A percentile compares a stretch with the other conserved stretches of the same genome.
Conservation (phyloP, 1,284 basidiomycete genomes). For the Tilletiopsis washingtonensis region DNA sequence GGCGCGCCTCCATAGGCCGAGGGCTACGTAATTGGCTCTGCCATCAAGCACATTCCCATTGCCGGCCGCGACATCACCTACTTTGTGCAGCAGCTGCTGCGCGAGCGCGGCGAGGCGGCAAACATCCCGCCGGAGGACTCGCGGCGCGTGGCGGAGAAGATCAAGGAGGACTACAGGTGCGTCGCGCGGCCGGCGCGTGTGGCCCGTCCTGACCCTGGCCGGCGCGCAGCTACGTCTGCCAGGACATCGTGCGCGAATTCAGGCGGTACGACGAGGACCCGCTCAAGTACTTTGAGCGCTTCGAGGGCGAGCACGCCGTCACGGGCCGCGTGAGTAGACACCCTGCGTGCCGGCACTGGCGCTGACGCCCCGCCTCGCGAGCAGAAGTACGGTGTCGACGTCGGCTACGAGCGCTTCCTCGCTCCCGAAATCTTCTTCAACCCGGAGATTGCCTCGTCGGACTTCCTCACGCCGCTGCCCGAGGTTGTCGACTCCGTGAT, state of each 20-base stretch:
- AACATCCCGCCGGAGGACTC: constrained; percentile 95
- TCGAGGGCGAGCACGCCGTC: constrained; percentile 84
- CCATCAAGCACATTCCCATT: constrained; percentile 98
- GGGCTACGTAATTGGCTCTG: constrained; percentile 96
- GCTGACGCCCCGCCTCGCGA: no score
- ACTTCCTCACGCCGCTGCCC: constrained; percentile 94
- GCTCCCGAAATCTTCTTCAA: constrained; percentile 99
- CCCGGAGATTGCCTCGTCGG: constrained; percentile 94
- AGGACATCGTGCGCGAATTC: constrained; percentile 98
- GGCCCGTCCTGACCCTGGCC: no score
- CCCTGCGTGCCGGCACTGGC: constrained; percentile 57
- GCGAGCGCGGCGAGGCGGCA: constrained; percentile 86
- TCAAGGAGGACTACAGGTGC: constrained; percentile 81
- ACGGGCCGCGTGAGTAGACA: no score
- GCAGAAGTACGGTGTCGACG: constrained; percentile 83
- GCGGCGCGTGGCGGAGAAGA: constrained; percentile 78
- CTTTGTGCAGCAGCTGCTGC: constrained; percentile 91
- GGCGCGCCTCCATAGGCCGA: constrained; percentile 55
- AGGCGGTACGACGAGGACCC: constrained; percentile 95
- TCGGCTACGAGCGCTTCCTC: constrained; percentile 98
- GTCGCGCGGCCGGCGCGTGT: no score
- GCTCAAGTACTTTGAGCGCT: constrained; percentile 90
- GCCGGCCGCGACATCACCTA: constrained; percentile 95
- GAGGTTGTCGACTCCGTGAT: constrained; percentile 96
- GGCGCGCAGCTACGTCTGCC: constrained; percentile 85